phyloP scores from a whole-genome alignment of 2,329 filamentous ascomycete genomes.

The Metarhizium sp. region DNA sequence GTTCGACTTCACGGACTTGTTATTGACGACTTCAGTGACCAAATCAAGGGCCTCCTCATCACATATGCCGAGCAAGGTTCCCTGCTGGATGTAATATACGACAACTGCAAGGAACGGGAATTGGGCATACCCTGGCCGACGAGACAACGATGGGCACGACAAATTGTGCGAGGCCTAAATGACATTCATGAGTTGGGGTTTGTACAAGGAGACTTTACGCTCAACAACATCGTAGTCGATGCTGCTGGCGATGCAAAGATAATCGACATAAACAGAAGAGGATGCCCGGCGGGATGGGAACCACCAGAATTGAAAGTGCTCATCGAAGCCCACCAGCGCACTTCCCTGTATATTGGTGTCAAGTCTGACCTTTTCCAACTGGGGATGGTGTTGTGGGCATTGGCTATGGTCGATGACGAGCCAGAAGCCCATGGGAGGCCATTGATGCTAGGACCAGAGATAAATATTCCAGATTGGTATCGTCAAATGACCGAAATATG shows the following conservation, averaged over 20 bases:
- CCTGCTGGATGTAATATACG: slow-evolving; percentile 84
- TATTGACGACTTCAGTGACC: slow-evolving; percentile 74
- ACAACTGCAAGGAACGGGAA: slow-evolving; percentile 49
- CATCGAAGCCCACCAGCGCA: slow-evolving; percentile 79
- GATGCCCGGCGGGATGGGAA: slow-evolving; percentile 97
- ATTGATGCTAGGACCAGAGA: slow-evolving; percentile 46
- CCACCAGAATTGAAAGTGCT: slow-evolving; percentile 82
- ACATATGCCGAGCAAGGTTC: slow-evolving; percentile 80
- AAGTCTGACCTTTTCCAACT: slow-evolving; percentile 95
- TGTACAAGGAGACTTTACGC: slow-evolving; percentile 93
- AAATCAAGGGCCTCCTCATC: slow-evolving; percentile 83
- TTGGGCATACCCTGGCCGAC: slow-evolving; percentile 54
- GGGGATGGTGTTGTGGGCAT: slow-evolving; percentile 92
- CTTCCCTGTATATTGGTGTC: slow-evolving; percentile 95
- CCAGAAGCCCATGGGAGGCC: slow-evolving; percentile 73
- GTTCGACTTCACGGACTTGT: slow-evolving; percentile 84
- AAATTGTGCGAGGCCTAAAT: slow-evolving; percentile 80
- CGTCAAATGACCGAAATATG: slow-evolving; percentile 66
- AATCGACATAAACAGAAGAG: slow-evolving; percentile 94
- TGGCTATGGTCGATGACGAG: slow-evolving; percentile 82
- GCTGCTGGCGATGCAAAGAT: slow-evolving; percentile 79
- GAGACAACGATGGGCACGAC: slow-evolving; percentile 79
- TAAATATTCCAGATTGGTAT: slow-evolving; percentile 70
- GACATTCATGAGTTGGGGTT: slow-evolving; percentile 95
- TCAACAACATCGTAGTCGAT: slow-evolving; percentile 96